Evolutionary conservation across 2,329 filamentous ascomycete genomes (phyloP).

Genomic region (Neofusicoccum umdonicola): DNA sequence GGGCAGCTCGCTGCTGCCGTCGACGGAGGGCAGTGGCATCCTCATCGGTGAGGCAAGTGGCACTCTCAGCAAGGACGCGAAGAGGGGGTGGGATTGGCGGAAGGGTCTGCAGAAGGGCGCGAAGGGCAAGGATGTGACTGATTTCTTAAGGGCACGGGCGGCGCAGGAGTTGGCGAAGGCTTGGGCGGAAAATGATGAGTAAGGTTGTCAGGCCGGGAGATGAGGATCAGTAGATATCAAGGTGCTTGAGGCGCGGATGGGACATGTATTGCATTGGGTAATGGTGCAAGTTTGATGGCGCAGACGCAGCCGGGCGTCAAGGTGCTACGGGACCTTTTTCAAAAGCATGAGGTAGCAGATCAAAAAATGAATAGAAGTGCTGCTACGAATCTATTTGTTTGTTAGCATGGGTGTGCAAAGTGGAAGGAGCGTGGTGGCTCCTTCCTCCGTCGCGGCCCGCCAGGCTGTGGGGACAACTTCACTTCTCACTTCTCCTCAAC

Average conservation of each 20-base stretch:
- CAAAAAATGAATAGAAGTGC: too few relatives aligned
- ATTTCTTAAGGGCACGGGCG: constrained; percentile 68
- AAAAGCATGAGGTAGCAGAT: too few relatives aligned
- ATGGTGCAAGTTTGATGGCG: too few relatives aligned
- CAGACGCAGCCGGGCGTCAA: too few relatives aligned
- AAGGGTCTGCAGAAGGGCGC: constrained; percentile 55
- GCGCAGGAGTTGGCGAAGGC: constrained; percentile 70
- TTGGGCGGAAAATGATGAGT: constrained; percentile 59
- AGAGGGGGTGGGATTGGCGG: constrained; percentile 73
- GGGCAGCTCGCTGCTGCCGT: constrained; percentile 65
- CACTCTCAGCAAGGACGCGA: constrained; percentile 34
- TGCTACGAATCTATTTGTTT: background rate
- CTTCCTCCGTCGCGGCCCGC: too few relatives aligned
- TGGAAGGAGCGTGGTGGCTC: too few relatives aligned
- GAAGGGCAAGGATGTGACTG: constrained; percentile 68
- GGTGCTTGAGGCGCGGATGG: background rate
- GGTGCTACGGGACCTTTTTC: too few relatives aligned
- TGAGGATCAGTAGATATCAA: background rate
- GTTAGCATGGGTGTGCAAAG: background rate
- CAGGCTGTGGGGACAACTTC: too few relatives aligned
- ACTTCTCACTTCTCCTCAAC: too few relatives aligned
- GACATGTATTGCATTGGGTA: too few relatives aligned
- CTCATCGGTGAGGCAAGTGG: constrained; percentile 34
- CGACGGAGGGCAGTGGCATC: constrained; percentile 49
- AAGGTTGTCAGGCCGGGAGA: background rate